Percentiles rank a stretch among this genome's conserved stretches.
Conservation (phyloP, 768 basidiomycete species). For the Russula sp. region DNA sequence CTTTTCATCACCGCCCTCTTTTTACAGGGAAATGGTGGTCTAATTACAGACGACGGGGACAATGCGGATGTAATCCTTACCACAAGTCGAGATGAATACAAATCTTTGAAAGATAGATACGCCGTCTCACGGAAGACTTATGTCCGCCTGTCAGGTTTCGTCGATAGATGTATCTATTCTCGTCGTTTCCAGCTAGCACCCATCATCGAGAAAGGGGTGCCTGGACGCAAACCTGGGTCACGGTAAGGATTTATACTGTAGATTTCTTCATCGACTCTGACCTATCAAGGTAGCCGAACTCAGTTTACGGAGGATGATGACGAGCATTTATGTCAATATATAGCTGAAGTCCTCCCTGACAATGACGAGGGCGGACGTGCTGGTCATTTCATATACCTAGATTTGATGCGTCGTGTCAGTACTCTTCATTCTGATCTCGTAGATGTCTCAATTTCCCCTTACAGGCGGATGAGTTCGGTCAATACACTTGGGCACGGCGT, state of each 20-base stretch:
- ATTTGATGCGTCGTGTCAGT: slow-evolving; percentile 19
- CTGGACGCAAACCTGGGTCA: slow-evolving; percentile 2
- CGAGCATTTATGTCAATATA: slow-evolving; percentile 12
- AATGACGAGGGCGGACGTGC: slow-evolving; percentile 14
- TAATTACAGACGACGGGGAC: slow-evolving; percentile 2
- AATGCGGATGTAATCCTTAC: slow-evolving; percentile 19
- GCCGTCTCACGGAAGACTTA: slow-evolving; percentile 16
- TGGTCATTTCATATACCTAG: slow-evolving; percentile 16
- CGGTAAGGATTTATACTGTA: slow-evolving; percentile 4
- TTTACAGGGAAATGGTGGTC: slow-evolving; percentile 18
- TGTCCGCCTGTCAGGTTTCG: slow-evolving; percentile 21
- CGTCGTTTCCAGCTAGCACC: slow-evolving; percentile 9
- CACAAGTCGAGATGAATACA: slow-evolving; percentile 1
- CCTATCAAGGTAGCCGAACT: not conserved
- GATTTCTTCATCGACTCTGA: not conserved
- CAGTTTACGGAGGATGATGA: slow-evolving; percentile 20
- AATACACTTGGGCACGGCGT: slow-evolving; percentile 21
- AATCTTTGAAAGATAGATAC: slow-evolving; percentile 14
- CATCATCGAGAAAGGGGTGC: not conserved
- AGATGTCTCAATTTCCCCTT: not conserved
- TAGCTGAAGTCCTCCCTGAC: slow-evolving; percentile 18
- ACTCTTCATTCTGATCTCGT: not conserved
- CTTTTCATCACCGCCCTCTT: not conserved
- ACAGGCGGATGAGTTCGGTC: slow-evolving; percentile 11
- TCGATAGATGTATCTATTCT: slow-evolving; percentile 16